Base-by-base conservation (phyloP, 2,329 filamentous ascomycete genomes). In the Phoma sp. region DNA sequence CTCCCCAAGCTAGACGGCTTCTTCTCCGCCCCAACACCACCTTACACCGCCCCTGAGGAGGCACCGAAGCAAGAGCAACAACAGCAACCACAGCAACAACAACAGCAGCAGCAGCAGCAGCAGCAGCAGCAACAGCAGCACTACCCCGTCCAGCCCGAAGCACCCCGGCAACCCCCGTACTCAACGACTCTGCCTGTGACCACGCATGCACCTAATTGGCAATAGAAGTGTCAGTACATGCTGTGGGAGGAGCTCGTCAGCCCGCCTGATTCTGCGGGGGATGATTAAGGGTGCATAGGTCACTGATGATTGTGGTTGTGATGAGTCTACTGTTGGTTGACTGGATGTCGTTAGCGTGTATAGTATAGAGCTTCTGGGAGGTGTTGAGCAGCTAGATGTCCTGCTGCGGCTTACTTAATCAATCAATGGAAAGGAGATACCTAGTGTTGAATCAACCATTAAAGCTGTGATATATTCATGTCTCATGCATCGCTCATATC, bases 21-120 rank as follows among this genome's bases (percentile, higher is more conserved):
- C 42, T 59, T 66, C 42, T 53, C 57, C 7, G 65, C 64, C 1
- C 68, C 67, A 3, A 67, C 62, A 1, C 61, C 65, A 2, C 57
- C 66, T 1, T 67, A 69, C 47, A 60, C 12, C 33, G 56, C 65
- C 15, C 51, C 61, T 9, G 61, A 65, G 4, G 65, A 64, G n/a
- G 46, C 47, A 10, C 21, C 5, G 12, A 50, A 42, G 30, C 40
- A 46, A 14, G 42, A 50, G 11, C 40, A 39, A 20, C 11, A 37
- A 14, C 48, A 18, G 9, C 32, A 21, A 20, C 11, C 42, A 14
- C 48, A 18, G 9, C 32, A 21, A 20, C 11, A 37, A 14, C 48
- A 18, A 9, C 32, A 21, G 18, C 11, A 37, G 12, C 48, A 18
- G 9, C 32, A 21, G 18, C 11, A 37, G 12, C 48, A 18, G 9